Conservation (phyloP, 768 basidiomycete species). For the Rhodotorula toruloides region DNA sequence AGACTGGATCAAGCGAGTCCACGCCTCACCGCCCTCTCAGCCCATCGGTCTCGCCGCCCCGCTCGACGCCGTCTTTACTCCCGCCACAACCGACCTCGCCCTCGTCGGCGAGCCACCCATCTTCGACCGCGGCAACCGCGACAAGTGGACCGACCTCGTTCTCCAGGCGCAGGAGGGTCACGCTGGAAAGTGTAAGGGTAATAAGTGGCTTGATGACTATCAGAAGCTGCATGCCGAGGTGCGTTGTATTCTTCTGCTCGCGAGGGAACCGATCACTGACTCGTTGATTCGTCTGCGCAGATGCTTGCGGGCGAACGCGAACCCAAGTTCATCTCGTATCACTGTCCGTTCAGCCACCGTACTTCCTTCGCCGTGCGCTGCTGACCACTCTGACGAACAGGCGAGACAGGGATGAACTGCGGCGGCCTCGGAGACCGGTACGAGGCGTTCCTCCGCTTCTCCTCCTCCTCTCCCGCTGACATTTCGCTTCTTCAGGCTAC, state of each 20-base stretch:
- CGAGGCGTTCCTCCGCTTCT: not conserved
- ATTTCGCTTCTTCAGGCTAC: not conserved
- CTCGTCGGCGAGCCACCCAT: not conserved
- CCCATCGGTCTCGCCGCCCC: constrained; percentile 21
- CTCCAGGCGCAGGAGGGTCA: constrained; percentile 12
- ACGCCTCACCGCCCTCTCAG: not conserved
- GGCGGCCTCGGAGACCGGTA: constrained; percentile 35
- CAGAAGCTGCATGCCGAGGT: constrained; percentile 24
- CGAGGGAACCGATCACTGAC: not conserved
- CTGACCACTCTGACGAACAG: not conserved
- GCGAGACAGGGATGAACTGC: constrained; percentile 35
- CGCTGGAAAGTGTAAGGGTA: constrained; percentile 23
- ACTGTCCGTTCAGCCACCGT: not conserved
- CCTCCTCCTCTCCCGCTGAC: not conserved
- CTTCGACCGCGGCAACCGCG: constrained; percentile 15
- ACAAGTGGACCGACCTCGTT: constrained; percentile 19
- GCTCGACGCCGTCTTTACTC: too few relatives aligned
- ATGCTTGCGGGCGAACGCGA: constrained; percentile 22
- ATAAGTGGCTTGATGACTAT: constrained; percentile 23
- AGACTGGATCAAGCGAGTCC: constrained; percentile 16
- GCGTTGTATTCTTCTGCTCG: not conserved
- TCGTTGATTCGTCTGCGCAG: not conserved
- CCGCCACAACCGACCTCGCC: not conserved
- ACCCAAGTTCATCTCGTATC: constrained; percentile 34
- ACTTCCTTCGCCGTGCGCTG: too few relatives aligned